A percentile compares a stretch with the other conserved stretches of the same genome.
These are phyloP conservation scores for Acer negundo DNA, from an alignment of 345 rosid species.

Conservation along the genomic window DNA sequence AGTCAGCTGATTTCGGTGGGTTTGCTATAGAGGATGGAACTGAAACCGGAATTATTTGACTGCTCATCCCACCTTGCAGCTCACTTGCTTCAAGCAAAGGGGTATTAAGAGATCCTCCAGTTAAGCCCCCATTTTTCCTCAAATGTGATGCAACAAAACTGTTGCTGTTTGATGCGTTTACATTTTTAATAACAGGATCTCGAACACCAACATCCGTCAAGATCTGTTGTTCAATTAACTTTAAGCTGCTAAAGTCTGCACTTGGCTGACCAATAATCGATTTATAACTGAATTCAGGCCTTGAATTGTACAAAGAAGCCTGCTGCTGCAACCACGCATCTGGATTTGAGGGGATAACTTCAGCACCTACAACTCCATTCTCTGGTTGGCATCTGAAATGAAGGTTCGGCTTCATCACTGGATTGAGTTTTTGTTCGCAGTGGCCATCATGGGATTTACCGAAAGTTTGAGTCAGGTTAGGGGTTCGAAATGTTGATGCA, in stretches of 20 bases:
- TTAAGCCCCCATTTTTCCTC: slow-evolving; percentile 25
- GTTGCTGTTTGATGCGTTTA: slow-evolving; percentile 13
- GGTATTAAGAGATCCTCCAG: slow-evolving; percentile 16
- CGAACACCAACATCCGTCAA: slow-evolving; percentile 27
- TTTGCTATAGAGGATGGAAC: slow-evolving; percentile 18
- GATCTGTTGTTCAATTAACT: slow-evolving; percentile 44
- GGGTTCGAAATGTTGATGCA: slow-evolving; percentile 25
- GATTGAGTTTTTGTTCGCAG: slow-evolving; percentile 17
- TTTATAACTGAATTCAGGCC: slow-evolving; percentile 28
- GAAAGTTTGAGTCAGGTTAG: slow-evolving; percentile 12
- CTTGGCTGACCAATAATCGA: slow-evolving; percentile 16
- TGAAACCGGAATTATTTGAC: slow-evolving; percentile 24
- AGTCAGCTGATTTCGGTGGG: slow-evolving; percentile 18
- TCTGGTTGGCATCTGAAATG: slow-evolving; percentile 26
- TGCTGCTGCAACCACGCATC: slow-evolving; percentile 54
- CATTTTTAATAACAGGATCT: slow-evolving; percentile 22
- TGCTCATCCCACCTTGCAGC: slow-evolving; percentile 14
- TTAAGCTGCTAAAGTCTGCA: slow-evolving; percentile 24
- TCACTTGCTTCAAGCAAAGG: slow-evolving; percentile 20
- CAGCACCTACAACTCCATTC: slow-evolving; percentile 40
- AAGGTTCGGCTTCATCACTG: slow-evolving; percentile 17
- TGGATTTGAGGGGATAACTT: slow-evolving; percentile 47
- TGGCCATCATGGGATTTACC: slow-evolving; percentile 22
- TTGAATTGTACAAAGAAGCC: slow-evolving; percentile 32
- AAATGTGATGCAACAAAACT: slow-evolving; percentile 13